A percentile compares a stretch with the other conserved stretches of the same genome.
These are phyloP conservation scores for Eutypella sp. DNA, from an alignment of 2,329 filamentous ascomycete genomes.

Conservation along the genomic window DNA sequence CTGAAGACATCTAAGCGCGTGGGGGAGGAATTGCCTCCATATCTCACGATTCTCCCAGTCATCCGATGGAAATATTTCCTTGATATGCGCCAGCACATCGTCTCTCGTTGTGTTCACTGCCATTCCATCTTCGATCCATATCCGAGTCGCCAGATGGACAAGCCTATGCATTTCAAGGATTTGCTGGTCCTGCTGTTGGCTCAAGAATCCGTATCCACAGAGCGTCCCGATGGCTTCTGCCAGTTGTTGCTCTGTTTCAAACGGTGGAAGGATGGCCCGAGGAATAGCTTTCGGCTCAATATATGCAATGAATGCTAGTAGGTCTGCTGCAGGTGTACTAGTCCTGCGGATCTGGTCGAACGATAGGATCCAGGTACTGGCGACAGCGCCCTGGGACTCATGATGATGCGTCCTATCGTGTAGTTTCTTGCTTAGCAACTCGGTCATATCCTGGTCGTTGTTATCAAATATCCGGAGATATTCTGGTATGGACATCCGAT, in stretches of 20 bases:
- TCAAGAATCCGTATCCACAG: slow-evolving; percentile 25
- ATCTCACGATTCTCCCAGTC: slow-evolving; percentile 9
- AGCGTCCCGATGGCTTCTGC: slow-evolving; percentile 24
- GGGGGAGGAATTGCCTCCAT: slow-evolving; percentile 21
- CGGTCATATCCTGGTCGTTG: slow-evolving; percentile 24
- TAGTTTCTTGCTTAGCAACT: slow-evolving; percentile 29
- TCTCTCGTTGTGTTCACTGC: not conserved
- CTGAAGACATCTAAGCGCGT: slow-evolving; percentile 17
- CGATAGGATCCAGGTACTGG: slow-evolving; percentile 33
- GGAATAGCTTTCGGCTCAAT: slow-evolving; percentile 37
- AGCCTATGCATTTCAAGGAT: slow-evolving; percentile 30
- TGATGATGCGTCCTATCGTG: slow-evolving; percentile 26
- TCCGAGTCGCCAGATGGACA: slow-evolving; percentile 25
- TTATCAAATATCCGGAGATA: slow-evolving; percentile 29
- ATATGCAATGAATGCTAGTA: slow-evolving; percentile 34
- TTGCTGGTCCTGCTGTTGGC: slow-evolving; percentile 8
- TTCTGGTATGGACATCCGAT: slow-evolving; percentile 14
- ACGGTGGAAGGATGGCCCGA: slow-evolving; percentile 23
- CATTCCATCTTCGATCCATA: slow-evolving; percentile 18
- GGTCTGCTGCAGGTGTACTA: slow-evolving; percentile 25
- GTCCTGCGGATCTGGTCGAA: slow-evolving; percentile 31
- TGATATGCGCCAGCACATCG: not conserved
- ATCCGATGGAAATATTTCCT: not conserved
- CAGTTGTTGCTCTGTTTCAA: slow-evolving; percentile 10
- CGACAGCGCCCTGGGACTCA: slow-evolving; percentile 28